Evolutionary conservation across 2,329 filamentous ascomycete species (phyloP).

Genomic region (Beauveria australis): DNA sequence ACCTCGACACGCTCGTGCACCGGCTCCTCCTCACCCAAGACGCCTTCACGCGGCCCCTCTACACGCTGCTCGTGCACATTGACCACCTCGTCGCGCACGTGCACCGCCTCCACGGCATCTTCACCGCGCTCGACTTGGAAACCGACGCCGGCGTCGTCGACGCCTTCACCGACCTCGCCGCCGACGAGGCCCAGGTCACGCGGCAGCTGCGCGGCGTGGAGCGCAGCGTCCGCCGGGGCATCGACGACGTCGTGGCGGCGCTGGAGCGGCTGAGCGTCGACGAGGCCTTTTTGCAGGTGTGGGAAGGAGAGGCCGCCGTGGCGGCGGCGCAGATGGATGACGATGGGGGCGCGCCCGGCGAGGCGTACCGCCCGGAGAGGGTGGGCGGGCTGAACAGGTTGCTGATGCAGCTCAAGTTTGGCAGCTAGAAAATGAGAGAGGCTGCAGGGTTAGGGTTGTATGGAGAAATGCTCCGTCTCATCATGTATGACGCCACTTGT

Average conservation of each 20-base stretch:
- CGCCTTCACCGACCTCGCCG: conserved; percentile 59
- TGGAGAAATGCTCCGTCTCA: not conserved
- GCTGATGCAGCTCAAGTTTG: conserved; percentile 83
- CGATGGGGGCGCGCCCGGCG: conserved; percentile 26
- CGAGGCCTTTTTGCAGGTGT: conserved; percentile 34
- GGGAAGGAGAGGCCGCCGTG: conserved; percentile 26
- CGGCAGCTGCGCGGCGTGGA: conserved; percentile 57
- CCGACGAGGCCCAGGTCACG: conserved; percentile 63
- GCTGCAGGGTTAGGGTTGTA: not conserved
- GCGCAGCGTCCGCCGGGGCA: conserved; percentile 54
- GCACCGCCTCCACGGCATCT: conserved; percentile 65
- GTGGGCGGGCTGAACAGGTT: conserved; percentile 75
- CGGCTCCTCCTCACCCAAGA: conserved; percentile 58
- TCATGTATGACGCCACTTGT: not conserved
- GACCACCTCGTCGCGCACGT: conserved; percentile 76
- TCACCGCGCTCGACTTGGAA: conserved; percentile 72
- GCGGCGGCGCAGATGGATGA: conserved; percentile 33
- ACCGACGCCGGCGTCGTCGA: conserved; percentile 75
- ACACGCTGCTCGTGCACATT: conserved; percentile 61
- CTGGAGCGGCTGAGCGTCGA: conserved; percentile 39
- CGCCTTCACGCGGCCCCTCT: conserved; percentile 56
- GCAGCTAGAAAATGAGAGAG: conserved; percentile 21
- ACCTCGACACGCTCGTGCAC: conserved; percentile 60
- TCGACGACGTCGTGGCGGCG: conserved; percentile 57
- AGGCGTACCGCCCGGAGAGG: conserved; percentile 58